Evolutionary conservation across 2,329 filamentous ascomycete genomes (phyloP), one percentile per base, ranked within the genome.

Genomic region (Botrytis hyacinthi): DNA sequence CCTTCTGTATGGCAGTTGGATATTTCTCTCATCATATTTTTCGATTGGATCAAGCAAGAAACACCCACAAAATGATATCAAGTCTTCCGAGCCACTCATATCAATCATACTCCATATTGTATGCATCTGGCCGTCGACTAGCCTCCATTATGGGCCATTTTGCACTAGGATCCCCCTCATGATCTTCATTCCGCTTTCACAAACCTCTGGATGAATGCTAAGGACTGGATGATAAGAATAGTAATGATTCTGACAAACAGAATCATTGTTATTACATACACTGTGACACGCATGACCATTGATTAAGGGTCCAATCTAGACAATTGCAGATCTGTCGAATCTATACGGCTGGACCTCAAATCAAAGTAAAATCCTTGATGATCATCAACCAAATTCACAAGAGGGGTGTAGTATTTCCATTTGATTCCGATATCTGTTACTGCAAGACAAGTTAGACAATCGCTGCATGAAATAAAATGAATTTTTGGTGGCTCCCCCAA

Each of bases 381-480:
- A 57, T 57, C 51, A 54, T 68, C 26, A 54, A 54, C 65, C 7
- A 68, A 68, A 54, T 68, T 54, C 46, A 68, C 8, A 16, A 40
- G 65, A 40, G 46, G 20, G 65, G 26, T 32, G 37, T 32, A 26
- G n/a, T 22, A 57, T 42, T 68, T 57, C 48, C 26, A n/a, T 16
- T 57, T 8, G 18, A 57, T 40, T 54, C 10, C 48, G 16, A 4
- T 67, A 10, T 14, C 26, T 48, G 18, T n/a, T 54, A 35, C 63
- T 51, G 35, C 65, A 68, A 42, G 46, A 40, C 48, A 29, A 68
- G 29, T 68, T 68, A 57, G 48, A 68, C 37, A 46, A 68, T 57
- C 12, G 51, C 51, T 72, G 71, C 62, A 72, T 72, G 29, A 72
- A 68, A 18, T 37, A 60, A 32, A 54, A 18, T 46, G 29, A 72